Evolutionary conservation across 306 rosid species (phyloP).

Genomic region (Fragaria iinumae): DNA sequence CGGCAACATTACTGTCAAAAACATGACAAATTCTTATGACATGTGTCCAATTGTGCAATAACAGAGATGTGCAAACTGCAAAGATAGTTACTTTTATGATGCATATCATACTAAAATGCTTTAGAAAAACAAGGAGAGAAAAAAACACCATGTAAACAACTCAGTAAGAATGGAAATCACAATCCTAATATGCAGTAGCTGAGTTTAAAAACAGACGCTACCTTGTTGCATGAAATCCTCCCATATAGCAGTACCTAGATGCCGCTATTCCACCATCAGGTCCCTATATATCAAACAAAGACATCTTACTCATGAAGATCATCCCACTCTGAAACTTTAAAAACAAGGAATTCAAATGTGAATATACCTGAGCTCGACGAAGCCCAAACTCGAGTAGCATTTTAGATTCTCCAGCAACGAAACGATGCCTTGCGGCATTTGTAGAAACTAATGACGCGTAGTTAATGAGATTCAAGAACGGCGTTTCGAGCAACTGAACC

Average conservation of each 20-base stretch:
- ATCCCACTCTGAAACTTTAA: not conserved
- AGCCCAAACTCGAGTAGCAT: slow-evolving; percentile 89
- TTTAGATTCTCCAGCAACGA: slow-evolving; percentile 89
- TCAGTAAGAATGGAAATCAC: not conserved
- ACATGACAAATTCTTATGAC: slow-evolving; percentile 9
- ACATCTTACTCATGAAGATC: slow-evolving; percentile 23
- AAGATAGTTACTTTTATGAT: not conserved
- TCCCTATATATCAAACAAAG: slow-evolving; percentile 51
- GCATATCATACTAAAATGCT: not conserved
- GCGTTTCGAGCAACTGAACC: slow-evolving; percentile 91
- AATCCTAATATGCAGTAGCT: not conserved
- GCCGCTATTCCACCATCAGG: slow-evolving; percentile 96
- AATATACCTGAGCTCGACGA: slow-evolving; percentile 88
- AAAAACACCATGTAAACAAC: not conserved
- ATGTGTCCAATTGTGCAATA: slow-evolving; percentile 9
- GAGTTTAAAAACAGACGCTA: slow-evolving; percentile 22
- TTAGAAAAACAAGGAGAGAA: not conserved
- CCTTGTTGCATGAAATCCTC: slow-evolving; percentile 98
- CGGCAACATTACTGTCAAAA: slow-evolving; percentile 87
- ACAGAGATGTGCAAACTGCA: not conserved
- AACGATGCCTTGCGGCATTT: slow-evolving; percentile 93
- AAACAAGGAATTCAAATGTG: slow-evolving; percentile 20
- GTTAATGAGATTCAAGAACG: slow-evolving; percentile 74
- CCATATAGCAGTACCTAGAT: slow-evolving; percentile 88
- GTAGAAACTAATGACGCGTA: slow-evolving; percentile 84